These are phyloP conservation scores for Blastomyces parvus DNA, from an alignment of 2,329 filamentous ascomycete species.

Conservation along the genomic window DNA sequence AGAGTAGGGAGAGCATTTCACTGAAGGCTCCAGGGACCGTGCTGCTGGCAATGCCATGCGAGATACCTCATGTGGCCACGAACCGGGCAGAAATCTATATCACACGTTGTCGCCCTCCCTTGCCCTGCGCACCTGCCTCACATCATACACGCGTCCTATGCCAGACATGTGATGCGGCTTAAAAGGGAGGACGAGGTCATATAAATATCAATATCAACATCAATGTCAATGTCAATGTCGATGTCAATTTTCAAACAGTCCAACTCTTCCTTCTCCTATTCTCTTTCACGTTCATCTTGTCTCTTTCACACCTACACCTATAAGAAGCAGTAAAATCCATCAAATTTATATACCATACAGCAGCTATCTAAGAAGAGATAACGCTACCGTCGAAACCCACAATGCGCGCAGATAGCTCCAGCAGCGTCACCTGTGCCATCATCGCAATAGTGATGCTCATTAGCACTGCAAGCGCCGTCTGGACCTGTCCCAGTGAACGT, in stretches of 20 bases:
- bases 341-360: background rate
- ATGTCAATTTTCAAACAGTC: background rate
- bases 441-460: background rate
- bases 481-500: slow-evolving; percentile 16
- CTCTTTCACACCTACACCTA: background rate
- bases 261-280: background rate
- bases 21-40: background rate
- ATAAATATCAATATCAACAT: background rate
- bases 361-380: background rate
- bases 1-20: background rate
- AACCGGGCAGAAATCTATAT: background rate
- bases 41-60: background rate
- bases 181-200: background rate
- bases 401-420: background rate
- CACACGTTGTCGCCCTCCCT: background rate
- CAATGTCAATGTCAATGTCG: background rate
- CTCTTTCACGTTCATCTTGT: background rate
- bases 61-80: background rate
- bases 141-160: background rate
- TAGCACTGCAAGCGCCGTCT: slow-evolving; percentile 10
- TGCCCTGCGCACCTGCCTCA: background rate
- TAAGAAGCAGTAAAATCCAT: background rate
- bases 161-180: background rate
- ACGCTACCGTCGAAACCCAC: background rate
- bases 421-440: background rate